Base-by-base conservation (phyloP, 768 basidiomycete species). In the Leccinum rimulosum region DNA sequence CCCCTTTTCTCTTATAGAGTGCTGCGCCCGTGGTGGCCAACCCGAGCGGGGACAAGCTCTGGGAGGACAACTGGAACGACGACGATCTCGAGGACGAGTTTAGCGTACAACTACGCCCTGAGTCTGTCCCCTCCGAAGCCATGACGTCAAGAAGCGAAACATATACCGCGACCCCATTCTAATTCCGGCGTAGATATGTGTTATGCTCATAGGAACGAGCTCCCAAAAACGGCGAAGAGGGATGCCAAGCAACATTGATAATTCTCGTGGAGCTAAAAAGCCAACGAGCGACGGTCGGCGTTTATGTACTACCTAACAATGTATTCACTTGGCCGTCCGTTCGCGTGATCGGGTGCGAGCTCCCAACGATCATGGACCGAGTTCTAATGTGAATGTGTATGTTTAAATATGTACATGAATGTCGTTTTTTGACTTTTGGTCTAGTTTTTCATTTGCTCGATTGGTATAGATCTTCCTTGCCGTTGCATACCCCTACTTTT, bases 31-130 rank as follows among this genome's bases (percentile, higher is more conserved):
- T 0, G 25, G 25, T 6, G 27, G 28, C 28, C 28, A 28, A 28
- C 28, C 88, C 88, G 35, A 88, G 87, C 45, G 90, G 91, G n/a
- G 88, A 97, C 74, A 92, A 94, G 68, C 78, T 99, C 11, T 99
- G 97, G 97, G 97, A 99, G 79, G 97, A 98, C 67, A 98, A 98
- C 72, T 99, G 97, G 97, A 97, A 99, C 68, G 97, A 99, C 67
- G 97, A 99, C 76, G 96, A 98, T 75, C 87, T 97, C 61, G 96
- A 96, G 72, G 95, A 98, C 66, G 94, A 97, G 64, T 99, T 99
- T 71, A 95, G 93, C 66, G 87, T 4, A 28, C 27, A 28, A 7
- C 28, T 7, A 28, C 28, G 28, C 6, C 27, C 27, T 28, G 28
- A 28, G 28, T 28, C 28, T 28, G 8, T 7, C 28, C 27, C 28